Percentiles rank a stretch among this genome's conserved stretches.
Evolutionary conservation across 2,329 filamentous ascomycete species (phyloP).

Genomic region (Periconia sp.): DNA sequence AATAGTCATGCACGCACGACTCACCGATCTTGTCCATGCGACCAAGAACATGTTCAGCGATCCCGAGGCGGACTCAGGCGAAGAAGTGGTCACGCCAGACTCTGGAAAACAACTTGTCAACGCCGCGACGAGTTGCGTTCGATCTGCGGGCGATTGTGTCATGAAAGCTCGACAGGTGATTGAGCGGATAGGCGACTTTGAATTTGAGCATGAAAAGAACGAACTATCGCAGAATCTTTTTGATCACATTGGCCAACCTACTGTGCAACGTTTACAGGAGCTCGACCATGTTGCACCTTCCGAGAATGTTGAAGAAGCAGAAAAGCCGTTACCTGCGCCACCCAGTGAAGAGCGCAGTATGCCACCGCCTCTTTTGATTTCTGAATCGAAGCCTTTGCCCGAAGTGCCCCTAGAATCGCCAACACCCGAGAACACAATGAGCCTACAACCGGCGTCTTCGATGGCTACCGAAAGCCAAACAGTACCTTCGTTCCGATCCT

Average conservation of each 20-base stretch:
- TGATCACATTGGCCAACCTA: slow-evolving; percentile 25
- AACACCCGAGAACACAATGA: slow-evolving; percentile 19
- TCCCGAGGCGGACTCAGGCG: slow-evolving; percentile 66
- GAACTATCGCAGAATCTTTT: slow-evolving; percentile 46
- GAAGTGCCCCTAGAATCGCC: slow-evolving; percentile 54
- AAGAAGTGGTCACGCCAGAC: slow-evolving; percentile 78
- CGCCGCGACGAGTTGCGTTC: slow-evolving; percentile 84
- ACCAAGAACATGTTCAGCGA: slow-evolving; percentile 77
- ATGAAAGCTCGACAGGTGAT: slow-evolving; percentile 83
- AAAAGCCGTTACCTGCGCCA: slow-evolving; percentile 42
- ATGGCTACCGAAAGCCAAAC: slow-evolving; percentile 33
- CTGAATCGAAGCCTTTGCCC: slow-evolving; percentile 69
- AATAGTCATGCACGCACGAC: slow-evolving; percentile 74
- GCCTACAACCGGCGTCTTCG: slow-evolving; percentile 21
- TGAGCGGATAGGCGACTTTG: slow-evolving; percentile 87
- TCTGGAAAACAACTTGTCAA: slow-evolving; percentile 74
- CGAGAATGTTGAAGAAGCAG: slow-evolving; percentile 29
- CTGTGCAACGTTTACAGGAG: slow-evolving; percentile 12
- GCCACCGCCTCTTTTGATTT: slow-evolving; percentile 46
- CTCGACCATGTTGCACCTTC: slow-evolving; percentile 11
- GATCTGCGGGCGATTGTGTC: slow-evolving; percentile 87
- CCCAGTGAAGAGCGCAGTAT: slow-evolving; percentile 41
- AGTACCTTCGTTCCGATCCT: slow-evolving; percentile 49
- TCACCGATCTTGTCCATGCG: slow-evolving; percentile 77
- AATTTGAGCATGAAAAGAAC: slow-evolving; percentile 61